Evolutionary conservation across 805 yeast genomes (phyloP), one percentile per base, ranked within the genome.

Genomic region (Brettanomyces naardenensis): DNA sequence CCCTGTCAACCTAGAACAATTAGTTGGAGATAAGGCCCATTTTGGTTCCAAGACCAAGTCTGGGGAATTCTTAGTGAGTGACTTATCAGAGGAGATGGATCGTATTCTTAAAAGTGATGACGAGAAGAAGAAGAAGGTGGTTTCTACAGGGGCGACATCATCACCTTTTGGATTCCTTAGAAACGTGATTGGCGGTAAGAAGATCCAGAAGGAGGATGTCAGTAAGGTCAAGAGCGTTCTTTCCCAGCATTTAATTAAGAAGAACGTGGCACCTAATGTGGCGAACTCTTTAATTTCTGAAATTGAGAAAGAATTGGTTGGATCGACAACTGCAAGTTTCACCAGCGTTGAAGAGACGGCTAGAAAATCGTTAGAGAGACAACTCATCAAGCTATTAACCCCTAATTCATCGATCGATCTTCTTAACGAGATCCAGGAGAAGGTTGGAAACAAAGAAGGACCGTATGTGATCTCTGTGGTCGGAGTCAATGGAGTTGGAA

Each of bases 401-500:
- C 97, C 98, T 13, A 85, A 88, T 43, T 85, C 92, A 2, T 86
- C 96, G 1, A 78, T 89, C 1, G 95, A 92, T 54, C 62, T 90
- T 42, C 68, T 90, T 26, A 83, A 85, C 47, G 95, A 87, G 50
- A 84, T 92, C 38, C 80, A 81, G 49, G 53, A 63, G 22, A 62
- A 64, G 32, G 62, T 61, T 28, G 47, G 54, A 10, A 54, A 52
- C 15, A 56, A 59, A 7, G 54, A 58, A 4, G 57, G 74, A 6
- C 97, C 98, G 2, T 90, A 86, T 48, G 96, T 90, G n/a, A 86
- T 90, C 40, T 88, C 97, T 1, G 90, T 90, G 18, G 97, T 90
- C 19, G 98, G 98, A 30, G 98, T 90, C 17, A 90, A 90, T 58
- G 98, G 98, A 32, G 98, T 90, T 29, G 98, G 98, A 11, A 90